Evolutionary conservation across 805 yeast genomes (phyloP).

Genomic region (Jamesozyma spencerorum): DNA sequence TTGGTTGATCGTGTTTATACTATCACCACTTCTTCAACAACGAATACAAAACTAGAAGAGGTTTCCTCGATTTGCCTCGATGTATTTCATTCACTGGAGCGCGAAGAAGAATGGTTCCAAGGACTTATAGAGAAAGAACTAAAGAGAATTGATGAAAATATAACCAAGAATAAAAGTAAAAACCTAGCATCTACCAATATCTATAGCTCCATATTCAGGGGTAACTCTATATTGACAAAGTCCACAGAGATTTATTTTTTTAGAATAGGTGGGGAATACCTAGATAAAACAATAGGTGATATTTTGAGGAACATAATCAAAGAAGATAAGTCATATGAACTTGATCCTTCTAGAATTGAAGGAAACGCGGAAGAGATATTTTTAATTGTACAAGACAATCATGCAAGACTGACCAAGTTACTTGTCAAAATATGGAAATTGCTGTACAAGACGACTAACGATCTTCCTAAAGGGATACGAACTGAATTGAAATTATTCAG

Average conservation of each 20-base stretch:
- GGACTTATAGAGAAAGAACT: constrained; percentile 62
- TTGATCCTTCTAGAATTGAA: constrained; percentile 60
- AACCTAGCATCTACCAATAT: constrained; percentile 27
- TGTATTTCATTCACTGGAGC: constrained; percentile 60
- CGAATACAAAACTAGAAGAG: constrained; percentile 35
- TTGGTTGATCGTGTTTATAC: constrained; percentile 25
- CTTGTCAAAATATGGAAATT: constrained; percentile 55
- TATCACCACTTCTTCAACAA: neutral
- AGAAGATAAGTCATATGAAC: constrained; percentile 54
- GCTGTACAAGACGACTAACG: constrained; percentile 59
- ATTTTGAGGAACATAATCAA: constrained; percentile 48
- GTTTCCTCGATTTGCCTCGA: constrained; percentile 55
- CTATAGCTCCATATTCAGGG: constrained; percentile 66
- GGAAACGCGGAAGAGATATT: constrained; percentile 30
- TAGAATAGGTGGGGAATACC: constrained; percentile 68
- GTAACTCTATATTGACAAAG: constrained; percentile 74
- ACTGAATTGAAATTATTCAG: constrained; percentile 55
- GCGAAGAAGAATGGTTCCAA: constrained; percentile 65
- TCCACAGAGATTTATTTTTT: constrained; percentile 69
- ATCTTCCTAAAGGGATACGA: constrained; percentile 62
- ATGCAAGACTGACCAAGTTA: constrained; percentile 39
- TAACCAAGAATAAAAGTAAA: constrained; percentile 15
- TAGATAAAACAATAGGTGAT: constrained; percentile 64
- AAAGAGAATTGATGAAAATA: constrained; percentile 24
- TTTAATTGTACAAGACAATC: constrained; percentile 41